Base-by-base conservation (phyloP, 2,329 filamentous ascomycete species). In the Colletotrichum chrysophilum region DNA sequence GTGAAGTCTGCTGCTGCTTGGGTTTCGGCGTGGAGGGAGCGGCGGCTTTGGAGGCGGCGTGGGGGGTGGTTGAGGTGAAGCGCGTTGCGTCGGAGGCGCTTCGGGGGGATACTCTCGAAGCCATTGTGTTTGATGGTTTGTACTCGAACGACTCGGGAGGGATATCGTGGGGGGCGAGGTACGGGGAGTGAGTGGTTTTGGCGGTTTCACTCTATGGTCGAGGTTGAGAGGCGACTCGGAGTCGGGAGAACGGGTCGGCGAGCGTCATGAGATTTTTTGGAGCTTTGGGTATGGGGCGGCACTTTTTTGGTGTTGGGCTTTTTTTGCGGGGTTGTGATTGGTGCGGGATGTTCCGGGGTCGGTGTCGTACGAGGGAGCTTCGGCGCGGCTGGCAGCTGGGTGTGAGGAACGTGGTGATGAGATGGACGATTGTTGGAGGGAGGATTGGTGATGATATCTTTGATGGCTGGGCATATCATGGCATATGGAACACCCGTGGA, bases 11-110 rank as follows among this genome's bases (percentile, higher is more conserved):
- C 38, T 48, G 43, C 43, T 48, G 43, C 43, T 48, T 48, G 1
- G 18, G 43, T 48, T 48, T 48, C 43, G 43, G 43, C 43, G 43
- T 43, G 38, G 38, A 18, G 34, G 78, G 75, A 30, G 86, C 84
- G 80, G 32, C 85, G 83, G 89, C 84, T 83, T 94, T 94, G 79
- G 92, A 91, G 78, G 90, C 89, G 80, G 94, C 94, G 85, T 95
- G 94, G 68, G 86, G 86, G 74, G 87, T 86, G 74, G 86, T 87
- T 71, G 86, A 87, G 43, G 86, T 88, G 83, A 88, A 97, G 82
- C 94, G 93, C 80, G 95, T 97, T 79, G 95, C 94, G 84, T 96
- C 94, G 80, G 91, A 91, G 83, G 94, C 93, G 86, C 92, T 94
- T 82, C 94, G 93, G 76, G 93, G 89, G 78, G 86, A 87, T 60